Base-by-base conservation (phyloP, 176 grass and related monocot genomes). In the Triticum monococcum region DNA sequence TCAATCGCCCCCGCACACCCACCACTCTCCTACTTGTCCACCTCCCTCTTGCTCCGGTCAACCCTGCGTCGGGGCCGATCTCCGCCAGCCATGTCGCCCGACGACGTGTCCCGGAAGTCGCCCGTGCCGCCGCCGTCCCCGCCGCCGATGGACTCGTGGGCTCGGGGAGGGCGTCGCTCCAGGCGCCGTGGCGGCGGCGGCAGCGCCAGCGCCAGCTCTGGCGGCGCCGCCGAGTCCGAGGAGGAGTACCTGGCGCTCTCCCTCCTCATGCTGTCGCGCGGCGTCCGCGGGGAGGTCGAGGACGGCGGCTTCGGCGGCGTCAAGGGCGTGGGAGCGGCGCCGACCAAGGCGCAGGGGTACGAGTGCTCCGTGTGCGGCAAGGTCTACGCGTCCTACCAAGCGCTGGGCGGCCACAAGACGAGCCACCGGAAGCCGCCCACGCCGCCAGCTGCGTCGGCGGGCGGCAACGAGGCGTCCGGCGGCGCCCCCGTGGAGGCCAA, bases 331-430 rank as follows among this genome's bases (percentile, higher is more conserved):
- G 54, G 13, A 20, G n/a, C 5, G 66, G 36, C 54, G 10, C 46
- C 13, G 33, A 70, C 79, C 17, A 54, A 33, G 74, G 46, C 46
- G 68, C 57, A 65, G 52, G 88, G 81, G 20, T 93, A 91, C 60
- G 68, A 20, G 74, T 95, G 93, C 83, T 92, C 93, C 40, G 86
- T 95, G 45, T 95, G 93, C 82, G 88, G 88, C 79, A 93, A 91
- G 86, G 86, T 89, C 30, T 95, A 89, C 80, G 32, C 68, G 63
- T 95, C 93, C 12, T 95, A 95, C 93, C 93, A 95, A 86, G 93
- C 93, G 76, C 86, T 95, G 12, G 93, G 93, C n/a, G 91, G 93
- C 12, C 93, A 95, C 93, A 95, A 95, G 88, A 95, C 93, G 26
- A 92, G 88, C 76, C 93, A 95, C 83, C 86, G 93, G 54, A 95